Base-by-base conservation (phyloP, 2,329 filamentous ascomycete species). In the Chaetomium strumarium region DNA sequence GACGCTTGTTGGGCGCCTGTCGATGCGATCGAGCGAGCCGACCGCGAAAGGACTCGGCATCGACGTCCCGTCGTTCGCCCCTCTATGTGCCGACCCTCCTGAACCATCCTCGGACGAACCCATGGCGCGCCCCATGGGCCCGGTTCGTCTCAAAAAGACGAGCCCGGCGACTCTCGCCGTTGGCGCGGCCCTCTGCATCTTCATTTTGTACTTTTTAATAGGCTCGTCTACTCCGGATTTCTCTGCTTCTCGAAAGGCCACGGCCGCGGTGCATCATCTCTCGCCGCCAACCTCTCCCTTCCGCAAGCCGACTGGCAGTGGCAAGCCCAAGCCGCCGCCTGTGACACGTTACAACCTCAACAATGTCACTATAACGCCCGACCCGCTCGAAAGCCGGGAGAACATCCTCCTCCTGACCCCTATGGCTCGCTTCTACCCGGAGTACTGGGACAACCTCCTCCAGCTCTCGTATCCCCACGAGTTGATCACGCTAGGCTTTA, bases 321-420 rank as follows among this genome's bases (percentile, higher is more conserved):
- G 81, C 46, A 76, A 71, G 60, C 66, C 70, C 51, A 75, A 77
- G 40, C 86, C 90, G 45, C 90, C 92, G 49, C 91, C 92, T 9
- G 91, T 99, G 43, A 82, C 88, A 36, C 90, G 89, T 68, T 97
- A 96, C 75, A 84, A 95, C 68, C 85, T 99, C 72, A 97, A 97
- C 77, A 91, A 92, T 71, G 81, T 97, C 62, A 96, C 91, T 40
- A 88, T 88, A 53, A 87, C 91, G 17, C 68, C 78, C 47, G 79
- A 87, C 59, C 89, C 93, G 1, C 75, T 90, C 46, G 80, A 77
- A 57, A 93, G 95, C 67, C 76, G 82, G 60, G 93, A 99, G 74
- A 86, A 85, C 47, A 79, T 99, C 55, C 83, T 99, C 51, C 88
- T 99, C 66, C 80, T 99, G 55, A 96, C 93, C 1, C 93, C 93